These are phyloP conservation scores for Pseudogymnoascus sp. DNA, from an alignment of 2,329 filamentous ascomycete species.

Conservation along the genomic window DNA sequence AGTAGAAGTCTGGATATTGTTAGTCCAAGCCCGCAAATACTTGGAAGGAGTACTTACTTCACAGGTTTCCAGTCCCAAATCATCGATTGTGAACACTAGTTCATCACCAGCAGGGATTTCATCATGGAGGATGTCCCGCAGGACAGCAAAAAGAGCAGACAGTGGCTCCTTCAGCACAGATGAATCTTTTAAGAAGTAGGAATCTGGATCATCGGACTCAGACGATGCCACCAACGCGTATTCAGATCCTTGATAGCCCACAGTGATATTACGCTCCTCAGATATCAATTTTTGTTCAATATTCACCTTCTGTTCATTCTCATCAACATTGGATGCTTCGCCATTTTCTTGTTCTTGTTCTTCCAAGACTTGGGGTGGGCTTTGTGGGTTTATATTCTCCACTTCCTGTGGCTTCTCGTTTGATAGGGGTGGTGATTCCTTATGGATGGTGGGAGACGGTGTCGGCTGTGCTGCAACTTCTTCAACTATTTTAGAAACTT, in stretches of 20 bases:
- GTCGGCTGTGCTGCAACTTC: conserved; percentile 3
- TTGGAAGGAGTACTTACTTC: conserved; percentile 40
- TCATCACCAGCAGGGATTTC: conserved; percentile 50
- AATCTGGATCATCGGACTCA: conserved; percentile 44
- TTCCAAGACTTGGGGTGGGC: neutral
- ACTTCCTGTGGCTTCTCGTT: neutral
- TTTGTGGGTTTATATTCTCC: neutral
- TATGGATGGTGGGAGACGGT: neutral
- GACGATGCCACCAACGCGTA: conserved; percentile 53
- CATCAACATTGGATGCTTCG: neutral
- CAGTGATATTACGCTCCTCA: conserved; percentile 37
- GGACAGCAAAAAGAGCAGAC: conserved; percentile 47
- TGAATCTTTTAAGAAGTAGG: conserved; percentile 50
- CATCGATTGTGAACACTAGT: conserved; percentile 47
- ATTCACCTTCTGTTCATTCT: neutral
- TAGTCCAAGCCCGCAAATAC: conserved; percentile 19
- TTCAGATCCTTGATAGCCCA: conserved; percentile 48
- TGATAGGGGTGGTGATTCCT: neutral
- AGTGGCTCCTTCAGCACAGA: conserved; percentile 46
- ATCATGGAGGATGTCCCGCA: conserved; percentile 47
- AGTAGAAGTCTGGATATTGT: conserved; percentile 38
- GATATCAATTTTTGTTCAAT: neutral
- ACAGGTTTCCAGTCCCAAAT: conserved; percentile 47
- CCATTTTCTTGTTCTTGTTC: neutral
- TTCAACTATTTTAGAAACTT: neutral